Base-by-base conservation (phyloP, 257 asterid genomes). In the Ajuga chamaepitys region DNA sequence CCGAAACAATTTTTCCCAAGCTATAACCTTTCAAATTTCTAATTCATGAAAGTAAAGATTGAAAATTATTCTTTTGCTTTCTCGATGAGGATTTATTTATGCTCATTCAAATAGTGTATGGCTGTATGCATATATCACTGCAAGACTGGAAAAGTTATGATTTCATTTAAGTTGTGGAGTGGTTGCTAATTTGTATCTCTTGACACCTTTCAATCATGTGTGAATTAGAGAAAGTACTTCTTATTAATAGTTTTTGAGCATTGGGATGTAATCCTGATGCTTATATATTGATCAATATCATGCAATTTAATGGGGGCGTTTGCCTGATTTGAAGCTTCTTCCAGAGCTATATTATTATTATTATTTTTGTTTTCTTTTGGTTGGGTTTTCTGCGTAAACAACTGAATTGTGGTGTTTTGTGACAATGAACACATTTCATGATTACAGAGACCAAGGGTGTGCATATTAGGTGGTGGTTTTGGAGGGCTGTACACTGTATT, bases 401-500 rank as follows among this genome's bases (percentile, higher is more conserved):
- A n/a, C 55, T 56, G 34, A n/a, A 24, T 24, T 35, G 7, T 58
- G 66, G 35, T 50, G 30, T 20, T 38, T 28, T 9, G 21, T 50
- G 28, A 26, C 44, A 35, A 71, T 5, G 14, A 47, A n/a, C 53
- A 47, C 22, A 30, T 58, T 73, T 69, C 52, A 46, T 79, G 64
- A 41, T 74, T 78, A 74, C 87, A 93, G 99, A 83, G 90, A 64
- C 97, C 99, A 60, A 83, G 96, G 75, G 90, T 93, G 56, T 93
- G 99, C 84, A 93, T 93, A 62, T 79, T 93, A 59, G 99, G 99
- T 71, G 99, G 97, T 79, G 99, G 97, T 26, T 93, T 93, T 54
- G 99, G 99, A 81, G 99, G 99, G 38, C 84, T 93, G 41, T 93
- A 89, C 83, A 93, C 99, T 58, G 99, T 97, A 52, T 72, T 93